phyloP scores from a whole-genome alignment of 2,329 filamentous ascomycete genomes.

The Aspergillus sp. region DNA sequence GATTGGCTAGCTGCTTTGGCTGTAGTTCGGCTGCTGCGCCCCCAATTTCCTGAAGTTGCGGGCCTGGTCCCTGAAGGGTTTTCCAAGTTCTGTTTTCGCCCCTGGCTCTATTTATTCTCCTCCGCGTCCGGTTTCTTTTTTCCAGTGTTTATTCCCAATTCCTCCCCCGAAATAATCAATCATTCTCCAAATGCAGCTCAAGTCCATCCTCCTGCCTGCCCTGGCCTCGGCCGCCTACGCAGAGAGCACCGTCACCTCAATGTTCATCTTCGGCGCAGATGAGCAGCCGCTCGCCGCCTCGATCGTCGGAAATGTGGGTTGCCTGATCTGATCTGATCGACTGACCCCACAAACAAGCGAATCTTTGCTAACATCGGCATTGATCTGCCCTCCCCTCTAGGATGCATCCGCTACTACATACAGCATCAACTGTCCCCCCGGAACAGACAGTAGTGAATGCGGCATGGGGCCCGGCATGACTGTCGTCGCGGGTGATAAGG shows the following conservation, averaged over 20 bases:
- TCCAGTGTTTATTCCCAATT: neutral
- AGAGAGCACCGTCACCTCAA: constrained; percentile 22
- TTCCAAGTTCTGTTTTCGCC: no score
- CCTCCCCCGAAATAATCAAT: neutral
- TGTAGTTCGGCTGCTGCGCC: no score
- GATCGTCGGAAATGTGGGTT: constrained; percentile 23
- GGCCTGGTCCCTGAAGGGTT: no score
- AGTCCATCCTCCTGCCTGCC: constrained; percentile 18
- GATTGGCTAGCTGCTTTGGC: no score
- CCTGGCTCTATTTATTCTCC: neutral
- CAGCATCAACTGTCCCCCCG: constrained; percentile 24
- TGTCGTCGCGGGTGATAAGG: constrained; percentile 15
- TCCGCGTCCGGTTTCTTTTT: neutral
- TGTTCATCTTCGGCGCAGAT: constrained; percentile 26
- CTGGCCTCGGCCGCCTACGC: constrained; percentile 19
- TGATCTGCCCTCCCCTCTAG: constrained; percentile 6
- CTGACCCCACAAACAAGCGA: neutral
- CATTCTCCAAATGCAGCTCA: constrained; percentile 13
- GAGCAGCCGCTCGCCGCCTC: constrained; percentile 26
- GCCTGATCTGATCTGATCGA: no score
- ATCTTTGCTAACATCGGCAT: neutral
- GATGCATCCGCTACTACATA: constrained; percentile 27
- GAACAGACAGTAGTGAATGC: constrained; percentile 23
- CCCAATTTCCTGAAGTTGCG: no score
- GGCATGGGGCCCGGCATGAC: constrained; percentile 29